Evolutionary conservation across 768 basidiomycete species (phyloP).

Genomic region (Flagelloscypha sp.): DNA sequence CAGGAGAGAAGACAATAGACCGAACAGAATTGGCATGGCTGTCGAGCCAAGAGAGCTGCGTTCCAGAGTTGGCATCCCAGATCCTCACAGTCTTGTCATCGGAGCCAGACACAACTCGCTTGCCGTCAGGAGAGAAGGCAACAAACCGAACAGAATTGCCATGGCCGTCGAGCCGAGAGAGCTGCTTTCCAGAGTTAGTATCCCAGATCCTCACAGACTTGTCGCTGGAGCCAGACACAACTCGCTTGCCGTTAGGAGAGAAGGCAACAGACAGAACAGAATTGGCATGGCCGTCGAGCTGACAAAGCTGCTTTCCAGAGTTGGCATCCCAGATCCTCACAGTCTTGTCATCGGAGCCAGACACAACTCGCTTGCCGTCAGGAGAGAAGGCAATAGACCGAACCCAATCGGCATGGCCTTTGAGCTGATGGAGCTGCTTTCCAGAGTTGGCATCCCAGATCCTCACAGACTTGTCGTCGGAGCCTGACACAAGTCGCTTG

Average conservation of each 20-base stretch:
- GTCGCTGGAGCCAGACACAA: constrained; percentile 15
- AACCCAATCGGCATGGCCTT: constrained; percentile 6
- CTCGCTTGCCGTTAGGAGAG: constrained; percentile 14
- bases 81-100: constrained; percentile 18
- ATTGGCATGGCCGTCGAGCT: too few species aligned
- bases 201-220: constrained; percentile 15
- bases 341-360: too few species aligned
- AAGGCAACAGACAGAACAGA: constrained; percentile 13
- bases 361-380: too few species aligned
- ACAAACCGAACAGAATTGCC: background rate
- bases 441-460: constrained; percentile 11
- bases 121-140: constrained; percentile 15
- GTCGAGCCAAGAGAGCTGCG: constrained; percentile 16
- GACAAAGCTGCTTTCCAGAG: too few species aligned
- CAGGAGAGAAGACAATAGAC: constrained; percentile 32
- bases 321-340: too few species aligned
- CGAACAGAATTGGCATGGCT: background rate
- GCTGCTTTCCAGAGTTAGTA: constrained; percentile 4
- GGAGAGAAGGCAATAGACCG: constrained; percentile 13
- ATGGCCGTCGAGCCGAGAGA: constrained; percentile 5
- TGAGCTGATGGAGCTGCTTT: background rate
- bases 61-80: constrained; percentile 7
- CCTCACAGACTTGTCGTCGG: constrained; percentile 9
- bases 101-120: constrained; percentile 32
- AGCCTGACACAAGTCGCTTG: constrained; percentile 13